These are phyloP conservation scores for Fusarium bulbicola DNA, from an alignment of 2,329 filamentous ascomycete species.

Conservation along the genomic window DNA sequence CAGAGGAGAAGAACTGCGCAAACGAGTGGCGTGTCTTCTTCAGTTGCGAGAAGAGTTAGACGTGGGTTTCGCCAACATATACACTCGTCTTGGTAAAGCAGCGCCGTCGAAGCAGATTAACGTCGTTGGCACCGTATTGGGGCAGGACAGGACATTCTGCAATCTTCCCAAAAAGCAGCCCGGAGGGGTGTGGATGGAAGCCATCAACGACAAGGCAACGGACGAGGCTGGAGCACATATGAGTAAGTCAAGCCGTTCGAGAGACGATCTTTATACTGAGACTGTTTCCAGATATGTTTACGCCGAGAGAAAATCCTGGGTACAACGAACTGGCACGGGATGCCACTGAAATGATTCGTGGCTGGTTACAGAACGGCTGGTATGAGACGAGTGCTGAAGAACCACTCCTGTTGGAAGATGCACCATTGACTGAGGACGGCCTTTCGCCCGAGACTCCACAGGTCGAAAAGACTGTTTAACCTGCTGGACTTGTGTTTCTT, in stretches of 20 bases:
- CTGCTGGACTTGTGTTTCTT: neutral
- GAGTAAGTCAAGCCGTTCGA: constrained; percentile 54
- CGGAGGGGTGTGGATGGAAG: constrained; percentile 71
- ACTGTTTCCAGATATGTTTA: constrained; percentile 71
- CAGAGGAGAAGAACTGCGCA: constrained; percentile 81
- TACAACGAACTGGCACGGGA: constrained; percentile 74
- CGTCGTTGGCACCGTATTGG: constrained; percentile 67
- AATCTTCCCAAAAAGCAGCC: constrained; percentile 72
- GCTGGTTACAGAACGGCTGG: constrained; percentile 74
- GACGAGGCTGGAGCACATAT: constrained; percentile 88
- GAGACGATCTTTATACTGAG: constrained; percentile 1
- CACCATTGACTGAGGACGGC: constrained; percentile 2
- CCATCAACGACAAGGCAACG: constrained; percentile 78
- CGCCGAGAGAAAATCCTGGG: constrained; percentile 74
- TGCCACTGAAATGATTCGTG: constrained; percentile 70
- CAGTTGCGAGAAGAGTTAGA: constrained; percentile 70
- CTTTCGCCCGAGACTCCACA: neutral
- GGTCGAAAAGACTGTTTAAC: neutral
- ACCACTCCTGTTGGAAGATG: constrained; percentile 38
- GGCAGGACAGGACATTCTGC: constrained; percentile 86
- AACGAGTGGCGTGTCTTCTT: constrained; percentile 75
- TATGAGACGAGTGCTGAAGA: constrained; percentile 64
- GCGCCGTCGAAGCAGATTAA: constrained; percentile 63
- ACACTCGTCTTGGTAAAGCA: constrained; percentile 81
- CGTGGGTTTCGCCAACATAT: constrained; percentile 86